Evolutionary conservation across 1,139 yeast species (phyloP), one percentile per base, ranked within the genome.

Genomic region (Yamadazyma trypodendri): DNA sequence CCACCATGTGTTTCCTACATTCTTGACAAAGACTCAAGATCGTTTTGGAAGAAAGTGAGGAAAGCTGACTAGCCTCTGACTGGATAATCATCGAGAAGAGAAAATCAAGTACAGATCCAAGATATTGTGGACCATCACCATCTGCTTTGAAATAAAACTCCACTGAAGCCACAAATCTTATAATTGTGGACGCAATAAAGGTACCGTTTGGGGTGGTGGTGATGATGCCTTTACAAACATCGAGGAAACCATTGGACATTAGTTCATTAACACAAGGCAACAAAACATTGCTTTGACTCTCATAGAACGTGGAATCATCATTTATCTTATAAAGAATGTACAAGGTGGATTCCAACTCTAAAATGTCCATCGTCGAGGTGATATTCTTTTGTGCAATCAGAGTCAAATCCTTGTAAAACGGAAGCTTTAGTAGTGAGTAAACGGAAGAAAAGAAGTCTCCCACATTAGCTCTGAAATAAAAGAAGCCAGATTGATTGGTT

Each of bases 361-460:
- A 29, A 10, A 32, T 11, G 9, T 28, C 21, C 16, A 31, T 16
- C 9, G 12, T 20, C 31, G 17, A 18, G 24, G 32, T 24, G 21
- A 32, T 4, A 7, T 30, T 37, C 6, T 55, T 38, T 1, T 63
- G 45, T 1, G 81, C 65, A 28, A 72, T 72, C 4, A 57, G 52
- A 2, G 76, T 64, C 24, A 87, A 61, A 24, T 67, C 68, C 3
- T 73, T 67, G 48, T 80, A 78, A 34, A 88, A 63, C 2, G 75
- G 68, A 5, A 65, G 52, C 24, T 84, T 84, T 35, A 87, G 64
- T 11, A 85, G 64, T 1, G 88, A 77, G 61, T 83, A 86, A 3
- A 83, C 60, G 1, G 78, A 67, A 38, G 87, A 90, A 48, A 86
- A 77, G 36, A 89, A 68, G 50, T 90, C 97, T 2, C 84, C 76